Base-by-base conservation (phyloP, 2,329 filamentous ascomycete genomes). In the Boeremia exigua region DNA sequence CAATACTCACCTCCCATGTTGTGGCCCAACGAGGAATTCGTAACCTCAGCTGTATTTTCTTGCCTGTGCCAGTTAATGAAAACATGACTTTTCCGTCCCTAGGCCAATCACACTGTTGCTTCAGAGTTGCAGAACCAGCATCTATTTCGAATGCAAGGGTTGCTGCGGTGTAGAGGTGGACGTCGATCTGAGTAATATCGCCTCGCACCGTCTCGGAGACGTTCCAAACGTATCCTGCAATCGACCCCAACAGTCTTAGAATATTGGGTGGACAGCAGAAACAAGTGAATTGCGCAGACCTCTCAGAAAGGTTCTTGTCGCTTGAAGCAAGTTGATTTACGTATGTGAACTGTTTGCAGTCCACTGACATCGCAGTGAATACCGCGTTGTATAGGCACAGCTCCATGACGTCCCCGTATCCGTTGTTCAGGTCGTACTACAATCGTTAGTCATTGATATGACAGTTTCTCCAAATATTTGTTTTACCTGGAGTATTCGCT, bases 311-410 rank as follows among this genome's bases (percentile, higher is more conserved):
- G 50, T 85, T 77, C 2, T 68, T 66, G 9, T 82, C 79, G 14
- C 79, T 84, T 25, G 82, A 85, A 0, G 81, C 82, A 0, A 88
- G 19, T 30, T 86, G 84, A 58, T 88, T 88, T 47, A 82, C 81
- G 56, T 88, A 88, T 0, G 84, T 85, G 67, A 87, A 88, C 1
- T 75, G 76, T 25, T 76, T 82, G 3, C 85, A 85, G 58, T 84
- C 79, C 10, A 81, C 66, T 17, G 80, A 82, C 79, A 86, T 84
- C 1, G 81, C 80, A 0, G 81, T 85, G 67, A 87, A 77, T 9
- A 87, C 79, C 11, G 81, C 80, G 63, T 88, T 88, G 67, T 85
- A 87, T 0, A 88, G 77, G 51, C 80, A 84, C 3, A 86, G 68
- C 64, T 88, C 86, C 79, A 88, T 82, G 33, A 87, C 72, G 62